phyloP scores from a whole-genome alignment of 2,329 filamentous ascomycete genomes.

The Monosporascus cannonballus region DNA sequence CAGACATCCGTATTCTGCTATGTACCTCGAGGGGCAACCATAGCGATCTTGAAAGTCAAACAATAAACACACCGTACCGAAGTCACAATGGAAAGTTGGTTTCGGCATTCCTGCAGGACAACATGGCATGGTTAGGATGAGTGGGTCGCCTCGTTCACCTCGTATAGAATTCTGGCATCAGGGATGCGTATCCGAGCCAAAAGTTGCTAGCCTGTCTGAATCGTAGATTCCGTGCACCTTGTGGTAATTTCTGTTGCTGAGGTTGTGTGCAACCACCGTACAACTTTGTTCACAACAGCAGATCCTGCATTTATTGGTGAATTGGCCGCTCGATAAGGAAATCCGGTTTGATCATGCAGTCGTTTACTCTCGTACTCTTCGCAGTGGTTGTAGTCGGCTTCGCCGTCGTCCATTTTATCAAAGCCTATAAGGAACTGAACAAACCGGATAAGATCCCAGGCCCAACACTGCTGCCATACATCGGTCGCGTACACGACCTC shows the following conservation, averaged over 20 bases:
- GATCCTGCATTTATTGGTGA: neutral
- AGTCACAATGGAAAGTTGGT: no score
- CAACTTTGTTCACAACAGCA: neutral
- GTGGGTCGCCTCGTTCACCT: neutral
- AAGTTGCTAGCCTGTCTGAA: neutral
- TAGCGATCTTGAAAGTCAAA: no score
- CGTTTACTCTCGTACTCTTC: conserved; percentile 17
- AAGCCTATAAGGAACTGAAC: conserved; percentile 25
- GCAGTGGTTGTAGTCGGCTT: conserved; percentile 14
- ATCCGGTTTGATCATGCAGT: conserved; percentile 17
- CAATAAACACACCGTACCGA: no score
- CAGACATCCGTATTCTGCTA: no score
- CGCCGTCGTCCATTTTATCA: conserved; percentile 18
- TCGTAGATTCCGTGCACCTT: neutral
- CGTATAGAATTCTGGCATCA: neutral
- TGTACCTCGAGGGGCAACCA: no score
- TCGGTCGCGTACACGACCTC: conserved; percentile 38
- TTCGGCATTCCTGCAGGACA: neutral
- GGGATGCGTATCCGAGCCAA: neutral
- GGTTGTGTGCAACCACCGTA: neutral
- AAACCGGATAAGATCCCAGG: conserved; percentile 23
- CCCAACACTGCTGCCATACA: conserved; percentile 26
- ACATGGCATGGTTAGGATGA: neutral
- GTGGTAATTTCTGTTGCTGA: neutral
- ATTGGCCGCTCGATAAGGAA: neutral